A percentile compares a stretch with the other conserved stretches of the same genome.
Conservation (phyloP, 768 basidiomycete genomes). For the Leccinum subgranulosum region DNA sequence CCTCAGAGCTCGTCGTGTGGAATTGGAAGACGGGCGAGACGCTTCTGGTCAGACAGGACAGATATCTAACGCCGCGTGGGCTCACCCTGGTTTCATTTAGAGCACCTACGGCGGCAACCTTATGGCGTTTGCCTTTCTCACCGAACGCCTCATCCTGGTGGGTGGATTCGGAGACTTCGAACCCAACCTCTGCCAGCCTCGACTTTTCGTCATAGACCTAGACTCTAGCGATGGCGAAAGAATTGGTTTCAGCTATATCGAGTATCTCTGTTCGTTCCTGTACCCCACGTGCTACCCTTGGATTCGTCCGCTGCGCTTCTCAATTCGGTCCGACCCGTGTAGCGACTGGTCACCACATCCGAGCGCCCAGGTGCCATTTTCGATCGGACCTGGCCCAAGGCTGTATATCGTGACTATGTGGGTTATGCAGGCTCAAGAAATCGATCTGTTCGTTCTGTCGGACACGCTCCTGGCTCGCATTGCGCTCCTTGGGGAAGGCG, state of each 20-base stretch:
- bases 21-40: constrained; percentile 60
- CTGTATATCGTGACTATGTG: constrained; percentile 47
- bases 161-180: constrained; percentile 26
- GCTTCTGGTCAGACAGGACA: constrained; percentile 42
- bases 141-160: constrained; percentile 38
- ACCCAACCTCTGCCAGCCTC: constrained; percentile 22
- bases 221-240: constrained; percentile 27
- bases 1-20: constrained; percentile 56
- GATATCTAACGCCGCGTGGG: not conserved
- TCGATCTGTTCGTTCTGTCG: constrained; percentile 45
- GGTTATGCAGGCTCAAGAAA: constrained; percentile 28
- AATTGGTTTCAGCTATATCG: constrained; percentile 28
- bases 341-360: constrained; percentile 40
- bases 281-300: constrained; percentile 37
- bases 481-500: constrained; percentile 14
- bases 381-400: constrained; percentile 38
- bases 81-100: constrained; percentile 10
- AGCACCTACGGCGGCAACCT: constrained; percentile 32
- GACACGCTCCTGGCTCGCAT: constrained; percentile 33
- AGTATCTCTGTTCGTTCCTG: constrained; percentile 37
- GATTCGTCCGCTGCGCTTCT: constrained; percentile 32
- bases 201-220: constrained; percentile 42
- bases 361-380: constrained; percentile 44
- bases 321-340: constrained; percentile 55
- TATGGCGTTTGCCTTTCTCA: constrained; percentile 42